Evolutionary conservation across 2,329 filamentous ascomycete species (phyloP).

Genomic region (Cytospora mali): DNA sequence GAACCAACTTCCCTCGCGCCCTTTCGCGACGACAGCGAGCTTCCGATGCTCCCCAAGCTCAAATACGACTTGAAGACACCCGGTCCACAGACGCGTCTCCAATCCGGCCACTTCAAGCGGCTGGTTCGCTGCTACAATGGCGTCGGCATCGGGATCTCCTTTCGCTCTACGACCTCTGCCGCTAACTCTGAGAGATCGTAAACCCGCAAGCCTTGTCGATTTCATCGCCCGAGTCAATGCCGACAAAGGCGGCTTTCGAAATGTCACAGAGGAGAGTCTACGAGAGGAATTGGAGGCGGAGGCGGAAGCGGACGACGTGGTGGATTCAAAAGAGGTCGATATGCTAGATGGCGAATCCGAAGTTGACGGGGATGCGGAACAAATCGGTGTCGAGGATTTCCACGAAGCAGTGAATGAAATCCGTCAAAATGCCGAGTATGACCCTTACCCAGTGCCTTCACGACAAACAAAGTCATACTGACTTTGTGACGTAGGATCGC

Average conservation of each 20-base stretch:
- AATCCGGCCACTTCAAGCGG: neutral
- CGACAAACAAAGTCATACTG: neutral
- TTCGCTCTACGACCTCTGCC: conserved; percentile 68
- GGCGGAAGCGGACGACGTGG: conserved; percentile 42
- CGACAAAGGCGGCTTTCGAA: conserved; percentile 80
- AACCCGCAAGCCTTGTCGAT: conserved; percentile 65
- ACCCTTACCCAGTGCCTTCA: neutral
- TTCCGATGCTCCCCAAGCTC: neutral
- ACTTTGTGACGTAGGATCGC: conserved; percentile 44
- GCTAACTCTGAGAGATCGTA: conserved; percentile 60
- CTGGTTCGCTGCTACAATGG: conserved; percentile 23
- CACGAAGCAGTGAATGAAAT: conserved; percentile 59
- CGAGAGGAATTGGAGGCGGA: conserved; percentile 64
- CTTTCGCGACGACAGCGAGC: neutral
- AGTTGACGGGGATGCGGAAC: conserved; percentile 45
- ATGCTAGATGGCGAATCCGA: conserved; percentile 49
- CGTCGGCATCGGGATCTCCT: conserved; percentile 32
- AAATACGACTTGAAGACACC: neutral
- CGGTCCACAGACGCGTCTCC: conserved; percentile 7
- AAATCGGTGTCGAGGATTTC: conserved; percentile 46
- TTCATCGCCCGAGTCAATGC: conserved; percentile 79
- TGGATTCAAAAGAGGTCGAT: conserved; percentile 47
- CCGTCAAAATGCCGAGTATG: conserved; percentile 60
- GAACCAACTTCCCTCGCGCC: neutral
- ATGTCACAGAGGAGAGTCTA: conserved; percentile 74